phyloP scores from a whole-genome alignment of 345 rosid species.

The Psidium friedrichsthalianum region DNA sequence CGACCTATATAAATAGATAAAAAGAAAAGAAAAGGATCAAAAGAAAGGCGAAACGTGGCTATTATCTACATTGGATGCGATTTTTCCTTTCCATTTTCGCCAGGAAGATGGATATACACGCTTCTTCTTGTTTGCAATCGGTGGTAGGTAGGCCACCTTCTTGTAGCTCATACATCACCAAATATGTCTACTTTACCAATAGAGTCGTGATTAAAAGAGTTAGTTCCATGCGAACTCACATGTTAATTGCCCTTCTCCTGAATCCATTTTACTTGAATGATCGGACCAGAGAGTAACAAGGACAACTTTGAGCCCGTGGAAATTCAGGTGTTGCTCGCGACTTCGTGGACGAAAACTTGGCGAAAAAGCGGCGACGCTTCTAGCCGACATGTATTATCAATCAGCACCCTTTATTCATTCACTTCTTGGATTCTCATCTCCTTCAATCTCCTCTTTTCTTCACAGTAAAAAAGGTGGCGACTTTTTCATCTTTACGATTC shows the following conservation, averaged over 20 bases:
- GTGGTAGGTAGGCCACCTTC: background rate
- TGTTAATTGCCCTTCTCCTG: background rate
- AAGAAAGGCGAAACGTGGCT: too few relatives aligned
- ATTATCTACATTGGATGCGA: background rate
- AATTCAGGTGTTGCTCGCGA: background rate
- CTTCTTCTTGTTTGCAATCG: background rate
- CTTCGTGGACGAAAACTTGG: background rate
- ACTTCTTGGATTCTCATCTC: background rate
- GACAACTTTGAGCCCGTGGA: background rate
- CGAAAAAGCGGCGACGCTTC: background rate
- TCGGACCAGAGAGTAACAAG: background rate
- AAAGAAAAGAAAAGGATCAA: too few relatives aligned
- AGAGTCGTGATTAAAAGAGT: background rate
- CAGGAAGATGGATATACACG: background rate
- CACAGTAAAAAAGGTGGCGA: background rate
- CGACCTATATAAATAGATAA: too few relatives aligned
- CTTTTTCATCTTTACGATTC: background rate
- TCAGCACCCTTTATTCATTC: background rate
- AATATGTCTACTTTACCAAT: background rate
- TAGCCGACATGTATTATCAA: background rate
- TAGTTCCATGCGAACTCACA: background rate
- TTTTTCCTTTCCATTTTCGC: background rate
- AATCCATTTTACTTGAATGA: background rate
- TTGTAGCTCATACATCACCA: background rate
- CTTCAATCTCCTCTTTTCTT: background rate